A percentile compares a stretch with the other conserved stretches of the same genome.
phyloP scores from a whole-genome alignment of 169 alveolate genomes.

The Theileria luwenshuni region DNA sequence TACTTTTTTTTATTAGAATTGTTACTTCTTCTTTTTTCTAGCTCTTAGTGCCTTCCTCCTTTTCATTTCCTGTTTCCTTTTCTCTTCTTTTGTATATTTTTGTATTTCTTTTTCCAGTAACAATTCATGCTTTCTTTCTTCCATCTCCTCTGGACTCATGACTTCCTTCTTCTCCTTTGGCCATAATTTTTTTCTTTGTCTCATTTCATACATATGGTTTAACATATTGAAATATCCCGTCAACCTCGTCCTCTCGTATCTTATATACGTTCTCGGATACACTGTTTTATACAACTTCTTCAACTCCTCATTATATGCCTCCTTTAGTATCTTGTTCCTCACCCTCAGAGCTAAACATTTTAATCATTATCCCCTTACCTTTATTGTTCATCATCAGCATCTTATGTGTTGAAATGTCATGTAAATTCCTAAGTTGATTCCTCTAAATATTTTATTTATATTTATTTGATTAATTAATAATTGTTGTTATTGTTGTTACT shows the following conservation, averaged over 20 bases:
- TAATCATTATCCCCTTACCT: conserved; percentile 16
- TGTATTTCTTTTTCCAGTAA: conserved; percentile 7
- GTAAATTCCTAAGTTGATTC: conserved; percentile 40
- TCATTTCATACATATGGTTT: conserved; percentile 47
- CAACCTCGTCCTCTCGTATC: conserved; percentile 58
- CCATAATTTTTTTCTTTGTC: conserved; percentile 27
- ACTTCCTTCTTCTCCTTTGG: conserved; percentile 19
- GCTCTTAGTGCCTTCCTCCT: conserved; percentile 32
- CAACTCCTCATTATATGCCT: conserved; percentile 60
- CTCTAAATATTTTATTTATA: conserved; percentile 8
- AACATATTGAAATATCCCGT: conserved; percentile 61
- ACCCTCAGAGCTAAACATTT: conserved; percentile 40
- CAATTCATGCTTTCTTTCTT: conserved; percentile 30
- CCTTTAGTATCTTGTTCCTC: conserved; percentile 46
- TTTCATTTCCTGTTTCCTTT: conserved; percentile 50
- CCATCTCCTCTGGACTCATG: conserved; percentile 19
- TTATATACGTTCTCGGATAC: conserved; percentile 39
- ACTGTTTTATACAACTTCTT: conserved; percentile 43
- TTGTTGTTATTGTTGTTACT: neutral
- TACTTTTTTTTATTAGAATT: neutral
- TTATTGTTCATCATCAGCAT: conserved; percentile 46
- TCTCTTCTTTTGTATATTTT: neutral
- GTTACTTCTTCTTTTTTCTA: neutral
- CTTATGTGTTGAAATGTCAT: conserved; percentile 15
- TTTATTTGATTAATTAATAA: too few relatives aligned